phyloP scores from a whole-genome alignment of 306 rosid species.

The Cicer arietinum region DNA sequence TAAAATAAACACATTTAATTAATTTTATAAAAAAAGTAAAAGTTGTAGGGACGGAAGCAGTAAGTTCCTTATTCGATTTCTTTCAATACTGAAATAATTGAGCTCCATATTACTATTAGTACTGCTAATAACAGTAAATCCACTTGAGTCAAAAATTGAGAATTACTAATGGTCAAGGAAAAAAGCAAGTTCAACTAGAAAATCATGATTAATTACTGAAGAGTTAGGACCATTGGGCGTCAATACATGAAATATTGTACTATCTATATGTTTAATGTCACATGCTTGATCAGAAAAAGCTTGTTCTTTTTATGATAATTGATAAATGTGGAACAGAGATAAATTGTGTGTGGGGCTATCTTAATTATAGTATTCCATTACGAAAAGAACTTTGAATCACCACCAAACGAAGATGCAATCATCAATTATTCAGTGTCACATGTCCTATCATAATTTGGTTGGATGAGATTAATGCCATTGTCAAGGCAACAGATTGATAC shows the following conservation, averaged over 20 bases:
- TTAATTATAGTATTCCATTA: constrained; percentile 36
- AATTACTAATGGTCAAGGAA: background rate
- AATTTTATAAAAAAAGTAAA: too few species aligned
- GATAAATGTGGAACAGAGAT: constrained; percentile 16
- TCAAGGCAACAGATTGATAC: background rate
- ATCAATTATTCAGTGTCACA: constrained; percentile 52
- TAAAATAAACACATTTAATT: too few species aligned
- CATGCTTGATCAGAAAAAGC: constrained; percentile 23
- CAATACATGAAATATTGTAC: background rate
- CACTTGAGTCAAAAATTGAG: background rate
- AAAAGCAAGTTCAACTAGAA: background rate
- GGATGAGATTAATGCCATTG: constrained; percentile 39
- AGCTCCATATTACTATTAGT: background rate
- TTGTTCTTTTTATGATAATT: constrained; percentile 8
- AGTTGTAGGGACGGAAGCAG: too few species aligned
- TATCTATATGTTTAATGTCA: constrained; percentile 28
- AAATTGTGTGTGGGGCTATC: constrained; percentile 38
- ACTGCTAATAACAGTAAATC: background rate
- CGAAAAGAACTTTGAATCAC: constrained; percentile 32
- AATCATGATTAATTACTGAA: constrained; percentile 35
- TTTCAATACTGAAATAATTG: constrained; percentile 29
- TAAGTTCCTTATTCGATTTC: constrained; percentile 19
- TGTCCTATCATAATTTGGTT: constrained; percentile 51
- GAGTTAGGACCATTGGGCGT: background rate
- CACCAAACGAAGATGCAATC: constrained; percentile 32